A percentile compares a stretch with the other conserved stretches of the same genome.
Evolutionary conservation across 352 stramenopile species (phyloP).

Genomic region (Pythium biforme): DNA sequence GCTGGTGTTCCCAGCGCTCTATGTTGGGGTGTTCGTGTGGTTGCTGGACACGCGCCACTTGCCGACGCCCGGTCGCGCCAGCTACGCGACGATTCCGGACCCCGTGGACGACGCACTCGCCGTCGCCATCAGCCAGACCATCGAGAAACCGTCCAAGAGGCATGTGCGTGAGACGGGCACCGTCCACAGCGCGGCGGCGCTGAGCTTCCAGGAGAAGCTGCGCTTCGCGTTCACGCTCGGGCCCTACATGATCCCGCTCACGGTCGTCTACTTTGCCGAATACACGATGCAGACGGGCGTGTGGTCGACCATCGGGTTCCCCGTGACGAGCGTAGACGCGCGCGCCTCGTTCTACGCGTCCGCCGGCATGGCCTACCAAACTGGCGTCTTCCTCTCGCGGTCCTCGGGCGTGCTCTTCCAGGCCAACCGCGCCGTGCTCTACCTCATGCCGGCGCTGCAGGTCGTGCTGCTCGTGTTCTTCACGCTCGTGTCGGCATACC

Average conservation of each 20-base stretch:
- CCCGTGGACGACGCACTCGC: constrained; percentile 6
- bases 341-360: constrained; percentile 89
- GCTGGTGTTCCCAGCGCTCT: constrained; percentile 59
- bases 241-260: constrained; percentile 90
- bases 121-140: constrained; percentile 22
- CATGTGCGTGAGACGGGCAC: no score
- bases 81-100: constrained; percentile 21
- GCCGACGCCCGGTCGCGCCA: constrained; percentile 37
- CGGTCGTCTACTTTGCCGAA: constrained; percentile 92
- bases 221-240: constrained; percentile 80
- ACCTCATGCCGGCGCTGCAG: constrained; percentile 89
- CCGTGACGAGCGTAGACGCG: constrained; percentile 63
- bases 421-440: constrained; percentile 71
- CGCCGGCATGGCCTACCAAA: constrained; percentile 91
- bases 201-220: constrained; percentile 61
- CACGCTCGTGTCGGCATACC: constrained; percentile 67
- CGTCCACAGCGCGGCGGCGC: constrained; percentile 16
- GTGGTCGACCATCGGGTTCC: constrained; percentile 94
- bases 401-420: constrained; percentile 86
- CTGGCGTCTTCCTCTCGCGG: constrained; percentile 91
- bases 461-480: constrained; percentile 87
- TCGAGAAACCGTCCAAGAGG: neutral
- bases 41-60: constrained; percentile 58
- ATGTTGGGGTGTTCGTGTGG: constrained; percentile 60
- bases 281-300: constrained; percentile 93